Conservation (phyloP, 768 basidiomycete genomes). For the Porphyrellus cyaneotinctus region DNA sequence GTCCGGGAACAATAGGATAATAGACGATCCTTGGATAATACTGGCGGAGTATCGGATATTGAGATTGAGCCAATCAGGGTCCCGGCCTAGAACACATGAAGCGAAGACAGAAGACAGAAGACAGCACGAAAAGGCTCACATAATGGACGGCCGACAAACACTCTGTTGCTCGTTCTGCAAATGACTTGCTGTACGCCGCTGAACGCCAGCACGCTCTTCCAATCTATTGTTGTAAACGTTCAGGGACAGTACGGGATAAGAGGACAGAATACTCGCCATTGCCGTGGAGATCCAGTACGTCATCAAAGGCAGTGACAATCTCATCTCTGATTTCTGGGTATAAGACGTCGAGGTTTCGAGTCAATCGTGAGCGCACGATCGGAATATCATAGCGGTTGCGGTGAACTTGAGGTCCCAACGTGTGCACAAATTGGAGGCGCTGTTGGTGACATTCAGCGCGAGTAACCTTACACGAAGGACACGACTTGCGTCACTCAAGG, state of each 20-base stretch:
- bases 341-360: not conserved
- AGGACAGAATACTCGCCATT: not conserved
- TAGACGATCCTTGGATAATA: constrained; percentile 7
- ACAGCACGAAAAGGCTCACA: constrained; percentile 28
- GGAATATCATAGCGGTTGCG: not conserved
- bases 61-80: constrained; percentile 34
- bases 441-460: not conserved
- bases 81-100: constrained; percentile 27
- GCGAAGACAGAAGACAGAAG: not conserved
- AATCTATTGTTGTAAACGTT: not conserved
- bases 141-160: constrained; percentile 46
- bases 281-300: not conserved
- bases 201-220: not conserved
- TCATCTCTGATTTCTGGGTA: not conserved
- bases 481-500: not conserved
- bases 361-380: not conserved
- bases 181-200: constrained; percentile 13
- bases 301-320: not conserved
- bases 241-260: not conserved
- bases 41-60: constrained; percentile 31
- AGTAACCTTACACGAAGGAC: not conserved
- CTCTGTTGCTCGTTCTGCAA: constrained; percentile 40
- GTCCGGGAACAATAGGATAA: not conserved
- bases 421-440: not conserved
- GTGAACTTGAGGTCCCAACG: not conserved